Base-by-base conservation (phyloP, 352 stramenopile genomes). In the Phytophthora cajani region DNA sequence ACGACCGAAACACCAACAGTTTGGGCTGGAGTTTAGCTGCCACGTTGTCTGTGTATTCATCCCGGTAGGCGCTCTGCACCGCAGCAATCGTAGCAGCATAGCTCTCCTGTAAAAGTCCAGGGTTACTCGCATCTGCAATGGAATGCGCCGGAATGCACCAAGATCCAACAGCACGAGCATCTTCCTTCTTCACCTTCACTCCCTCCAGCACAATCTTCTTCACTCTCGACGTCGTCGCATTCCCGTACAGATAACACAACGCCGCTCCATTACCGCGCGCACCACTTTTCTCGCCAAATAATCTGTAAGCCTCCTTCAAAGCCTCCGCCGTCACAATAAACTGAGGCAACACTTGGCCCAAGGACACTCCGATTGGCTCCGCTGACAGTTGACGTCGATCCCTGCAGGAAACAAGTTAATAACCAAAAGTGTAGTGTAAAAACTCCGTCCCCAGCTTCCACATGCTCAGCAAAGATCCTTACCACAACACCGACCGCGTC, bases 401-500 rank as follows among this genome's bases (percentile, higher is more conserved):
- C 87, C 85, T 93, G 32, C 54, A 61, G 6, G 5, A 46, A 30
- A 50, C 32, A 21, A 27, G 3, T 27, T 27, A 27, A 27, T 27
- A 53, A 53, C 12, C 23, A 2, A 60, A 54, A 53, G 56, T 27
- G 52, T 33, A 63, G 59, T 36, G 14, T 40, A 27, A 25, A 61
- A 44, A 47, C 42, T 30, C 38, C 51, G 11, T 38, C 16, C 5
- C 12, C 40, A 40, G 19, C 17, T 14, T 19, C 25, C 21, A 11
- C 56, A 52, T 30, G 2, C 27, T 7, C 30, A 53, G 11, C 12
- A 12, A 47, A 59, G 7, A 32, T 59, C 14, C 79, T 23, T 63
- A 91, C 85, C 87, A 94, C 3, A 94, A 64, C 30, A 94, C 84
- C 2, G 77, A 82, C 4, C 85, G 79, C 1, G 87, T 94, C 4